Conservation (phyloP, 1,139 yeast genomes). For the Yamadazyma epiphylla region DNA sequence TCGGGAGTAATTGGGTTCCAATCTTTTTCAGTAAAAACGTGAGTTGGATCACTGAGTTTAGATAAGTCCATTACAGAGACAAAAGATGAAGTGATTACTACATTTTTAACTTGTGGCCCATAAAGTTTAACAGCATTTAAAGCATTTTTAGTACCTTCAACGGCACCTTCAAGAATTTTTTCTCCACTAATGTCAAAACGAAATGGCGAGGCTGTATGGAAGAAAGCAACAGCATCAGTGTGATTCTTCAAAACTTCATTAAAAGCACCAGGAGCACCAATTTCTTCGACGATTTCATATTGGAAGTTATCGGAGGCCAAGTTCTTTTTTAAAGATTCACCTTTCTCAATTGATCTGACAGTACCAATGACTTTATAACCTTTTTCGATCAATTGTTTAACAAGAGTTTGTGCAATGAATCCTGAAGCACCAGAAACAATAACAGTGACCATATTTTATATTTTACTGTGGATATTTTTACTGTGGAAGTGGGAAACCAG, state of each 20-base stretch:
- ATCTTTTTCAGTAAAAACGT: slow-evolving; percentile 22
- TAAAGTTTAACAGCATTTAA: slow-evolving; percentile 20
- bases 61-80: slow-evolving; percentile 19
- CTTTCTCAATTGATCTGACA: slow-evolving; percentile 23
- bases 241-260: slow-evolving; percentile 12
- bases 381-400: slow-evolving; percentile 18
- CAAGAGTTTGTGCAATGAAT: slow-evolving; percentile 41
- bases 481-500: too few species aligned
- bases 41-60: slow-evolving; percentile 8
- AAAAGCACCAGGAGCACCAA: slow-evolving; percentile 13
- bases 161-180: slow-evolving; percentile 30
- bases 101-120: slow-evolving; percentile 24
- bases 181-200: slow-evolving; percentile 16
- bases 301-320: slow-evolving; percentile 14
- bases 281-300: slow-evolving; percentile 18
- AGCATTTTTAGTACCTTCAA: slow-evolving; percentile 30
- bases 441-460: slow-evolving; percentile 13
- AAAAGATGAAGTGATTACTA: slow-evolving; percentile 29
- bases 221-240: slow-evolving; percentile 10
- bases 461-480: too few species aligned
- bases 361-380: slow-evolving; percentile 25
- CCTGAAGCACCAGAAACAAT: slow-evolving; percentile 55
- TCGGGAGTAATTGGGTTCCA: slow-evolving; percentile 38
- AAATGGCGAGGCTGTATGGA: slow-evolving; percentile 15
- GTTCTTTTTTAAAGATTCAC: slow-evolving; percentile 14